These are phyloP conservation scores for Nicotiana otophora DNA, from an alignment of 257 asterid genomes.

Conservation along the genomic window DNA sequence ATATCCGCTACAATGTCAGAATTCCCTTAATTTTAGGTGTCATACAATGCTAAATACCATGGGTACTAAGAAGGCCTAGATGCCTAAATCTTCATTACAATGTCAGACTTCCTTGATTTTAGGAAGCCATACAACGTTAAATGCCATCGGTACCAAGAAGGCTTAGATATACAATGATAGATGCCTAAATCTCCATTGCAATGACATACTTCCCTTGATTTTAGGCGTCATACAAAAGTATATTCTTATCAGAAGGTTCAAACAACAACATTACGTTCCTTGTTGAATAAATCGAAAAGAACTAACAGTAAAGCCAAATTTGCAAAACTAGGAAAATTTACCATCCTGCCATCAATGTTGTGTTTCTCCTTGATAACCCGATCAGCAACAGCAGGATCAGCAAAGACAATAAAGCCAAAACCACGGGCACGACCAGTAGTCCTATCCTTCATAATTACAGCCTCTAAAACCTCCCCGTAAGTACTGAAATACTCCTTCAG, in stretches of 20 bases:
- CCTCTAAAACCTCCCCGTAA: conserved; percentile 24
- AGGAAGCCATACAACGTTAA: neutral
- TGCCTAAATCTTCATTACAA: neutral
- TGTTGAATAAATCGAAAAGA: neutral
- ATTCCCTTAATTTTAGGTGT: neutral
- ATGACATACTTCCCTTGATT: neutral
- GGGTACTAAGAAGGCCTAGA: neutral
- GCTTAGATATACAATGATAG: neutral
- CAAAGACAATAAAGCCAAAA: conserved; percentile 24
- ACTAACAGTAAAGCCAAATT: neutral
- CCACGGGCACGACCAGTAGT: conserved; percentile 29
- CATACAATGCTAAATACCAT: neutral
- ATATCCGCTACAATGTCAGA: neutral
- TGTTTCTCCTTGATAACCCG: conserved; percentile 26
- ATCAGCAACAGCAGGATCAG: conserved; percentile 27
- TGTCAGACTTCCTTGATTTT: neutral
- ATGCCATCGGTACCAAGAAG: neutral
- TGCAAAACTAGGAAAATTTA: neutral
- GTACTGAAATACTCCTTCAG: conserved; percentile 22
- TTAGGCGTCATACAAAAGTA: neutral
- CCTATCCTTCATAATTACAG: conserved; percentile 24
- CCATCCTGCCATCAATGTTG: conserved; percentile 29
- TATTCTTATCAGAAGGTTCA: neutral
- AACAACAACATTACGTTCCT: conserved; percentile 2
- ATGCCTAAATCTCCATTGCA: neutral